A percentile compares a stretch with the other conserved stretches of the same genome.
phyloP scores from a whole-genome alignment of 257 asterid genomes.

The Solanum bulbocastanum region DNA sequence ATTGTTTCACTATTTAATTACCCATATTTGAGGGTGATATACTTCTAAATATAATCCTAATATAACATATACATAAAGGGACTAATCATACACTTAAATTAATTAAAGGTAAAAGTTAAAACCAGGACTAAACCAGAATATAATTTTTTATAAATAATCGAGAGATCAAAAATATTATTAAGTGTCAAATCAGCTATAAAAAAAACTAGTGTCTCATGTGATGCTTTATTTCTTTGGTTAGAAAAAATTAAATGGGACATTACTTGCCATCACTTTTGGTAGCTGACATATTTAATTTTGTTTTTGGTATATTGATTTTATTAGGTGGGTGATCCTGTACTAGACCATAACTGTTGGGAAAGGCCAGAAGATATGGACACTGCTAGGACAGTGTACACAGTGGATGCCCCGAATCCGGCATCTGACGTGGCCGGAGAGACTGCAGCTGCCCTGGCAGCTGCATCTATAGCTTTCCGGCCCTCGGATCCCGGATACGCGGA shows the following conservation, averaged over 20 bases:
- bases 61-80: not conserved
- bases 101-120: not conserved
- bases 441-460: conserved; percentile 96
- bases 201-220: not conserved
- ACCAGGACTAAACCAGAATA: not conserved
- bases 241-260: not conserved
- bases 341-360: conserved; percentile 93
- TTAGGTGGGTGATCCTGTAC: conserved; percentile 91
- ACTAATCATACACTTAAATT: not conserved
- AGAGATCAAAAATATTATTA: not conserved
- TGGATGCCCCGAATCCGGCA: conserved; percentile 95
- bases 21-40: not conserved
- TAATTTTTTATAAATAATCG: not conserved
- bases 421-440: conserved; percentile 95
- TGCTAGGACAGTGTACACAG: conserved; percentile 67
- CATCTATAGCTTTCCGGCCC: conserved; percentile 68
- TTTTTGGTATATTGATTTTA: not conserved
- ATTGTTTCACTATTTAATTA: not conserved
- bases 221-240: not conserved
- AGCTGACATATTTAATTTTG: not conserved
- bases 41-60: not conserved
- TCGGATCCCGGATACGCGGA: conserved; percentile 73
- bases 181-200: not conserved
- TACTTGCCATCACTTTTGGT: not conserved
- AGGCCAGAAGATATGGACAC: conserved; percentile 99